Conservation (phyloP, 345 rosid genomes). For the Anacardium occidentale region DNA sequence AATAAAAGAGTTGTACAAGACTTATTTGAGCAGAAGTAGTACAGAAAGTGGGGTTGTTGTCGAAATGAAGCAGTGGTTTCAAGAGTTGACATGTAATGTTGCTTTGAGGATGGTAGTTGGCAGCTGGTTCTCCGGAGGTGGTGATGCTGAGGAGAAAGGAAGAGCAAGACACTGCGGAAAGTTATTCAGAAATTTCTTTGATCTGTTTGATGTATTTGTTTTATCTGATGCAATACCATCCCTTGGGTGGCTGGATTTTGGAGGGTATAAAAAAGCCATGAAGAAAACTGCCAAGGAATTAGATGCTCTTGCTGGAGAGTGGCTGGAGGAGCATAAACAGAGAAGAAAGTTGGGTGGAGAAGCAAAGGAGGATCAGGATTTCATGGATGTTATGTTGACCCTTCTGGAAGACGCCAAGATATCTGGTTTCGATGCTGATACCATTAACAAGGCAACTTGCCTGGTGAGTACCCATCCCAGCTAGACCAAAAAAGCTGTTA, state of each 20-base stretch:
- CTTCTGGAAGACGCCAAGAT: conserved; percentile 11
- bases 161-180: conserved; percentile 19
- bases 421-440: conserved; percentile 19
- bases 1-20: conserved; percentile 24
- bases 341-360: neutral
- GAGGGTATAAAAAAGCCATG: conserved; percentile 32
- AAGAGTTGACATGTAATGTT: conserved; percentile 28
- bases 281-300: conserved; percentile 28
- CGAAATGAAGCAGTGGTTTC: conserved; percentile 35
- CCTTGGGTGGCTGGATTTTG: conserved; percentile 26
- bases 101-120: conserved; percentile 34
- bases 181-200: conserved; percentile 9
- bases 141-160: conserved; percentile 2
- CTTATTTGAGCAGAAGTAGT: conserved; percentile 13
- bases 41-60: conserved; percentile 25
- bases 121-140: conserved; percentile 23
- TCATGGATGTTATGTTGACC: conserved; percentile 25
- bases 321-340: conserved; percentile 32
- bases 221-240: conserved; percentile 25
- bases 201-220: conserved; percentile 19
- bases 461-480: conserved; percentile 5
- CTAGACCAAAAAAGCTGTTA: neutral
- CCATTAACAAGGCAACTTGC: conserved; percentile 21
- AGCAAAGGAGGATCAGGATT: conserved; percentile 6
- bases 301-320: conserved; percentile 19